These are phyloP conservation scores for Aspergillus nomiae DNA, from an alignment of 2,329 filamentous ascomycete species.

Conservation along the genomic window DNA sequence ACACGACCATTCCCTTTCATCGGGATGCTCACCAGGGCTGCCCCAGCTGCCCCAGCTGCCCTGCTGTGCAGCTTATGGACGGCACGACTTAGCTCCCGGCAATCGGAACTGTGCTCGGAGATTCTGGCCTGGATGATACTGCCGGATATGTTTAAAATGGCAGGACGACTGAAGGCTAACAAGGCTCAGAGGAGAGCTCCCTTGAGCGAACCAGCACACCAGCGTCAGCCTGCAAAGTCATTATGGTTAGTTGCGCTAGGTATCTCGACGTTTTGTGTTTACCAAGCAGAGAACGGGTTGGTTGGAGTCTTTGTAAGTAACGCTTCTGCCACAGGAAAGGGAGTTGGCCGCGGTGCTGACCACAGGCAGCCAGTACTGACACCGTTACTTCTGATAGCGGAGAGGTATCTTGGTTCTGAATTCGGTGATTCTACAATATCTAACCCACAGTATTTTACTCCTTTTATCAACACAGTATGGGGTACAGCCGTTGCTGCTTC, in stretches of 20 bases:
- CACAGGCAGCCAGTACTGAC: constrained; percentile 32
- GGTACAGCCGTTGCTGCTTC: constrained; percentile 26
- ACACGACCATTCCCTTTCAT: neutral
- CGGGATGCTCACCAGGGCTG: neutral
- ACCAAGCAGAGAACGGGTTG: constrained; percentile 4
- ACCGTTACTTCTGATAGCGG: constrained; percentile 32
- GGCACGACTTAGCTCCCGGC: neutral
- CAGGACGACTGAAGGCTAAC: neutral
- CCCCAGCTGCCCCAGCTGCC: no score
- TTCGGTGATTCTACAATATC: constrained; percentile 2
- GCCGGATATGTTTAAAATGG: constrained; percentile 2
- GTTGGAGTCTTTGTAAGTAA: constrained; percentile 8
- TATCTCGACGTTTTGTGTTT: neutral
- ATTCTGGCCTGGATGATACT: constrained; percentile 7
- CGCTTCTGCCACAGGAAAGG: neutral
- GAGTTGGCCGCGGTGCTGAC: constrained; percentile 1
- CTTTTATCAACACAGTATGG: constrained; percentile 22
- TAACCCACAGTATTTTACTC: constrained; percentile 13
- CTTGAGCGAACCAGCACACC: neutral
- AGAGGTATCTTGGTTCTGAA: constrained; percentile 22
- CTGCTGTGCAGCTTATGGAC: constrained; percentile 8
- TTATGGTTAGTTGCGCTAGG: constrained; percentile 11
- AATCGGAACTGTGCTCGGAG: constrained; percentile 11
- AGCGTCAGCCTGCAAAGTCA: constrained; percentile 1
- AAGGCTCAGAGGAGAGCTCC: neutral